Evolutionary conservation across 2,329 filamentous ascomycete genomes (phyloP), one percentile per base, ranked within the genome.

Genomic region (Pseudocercospora pini-densiflorae): DNA sequence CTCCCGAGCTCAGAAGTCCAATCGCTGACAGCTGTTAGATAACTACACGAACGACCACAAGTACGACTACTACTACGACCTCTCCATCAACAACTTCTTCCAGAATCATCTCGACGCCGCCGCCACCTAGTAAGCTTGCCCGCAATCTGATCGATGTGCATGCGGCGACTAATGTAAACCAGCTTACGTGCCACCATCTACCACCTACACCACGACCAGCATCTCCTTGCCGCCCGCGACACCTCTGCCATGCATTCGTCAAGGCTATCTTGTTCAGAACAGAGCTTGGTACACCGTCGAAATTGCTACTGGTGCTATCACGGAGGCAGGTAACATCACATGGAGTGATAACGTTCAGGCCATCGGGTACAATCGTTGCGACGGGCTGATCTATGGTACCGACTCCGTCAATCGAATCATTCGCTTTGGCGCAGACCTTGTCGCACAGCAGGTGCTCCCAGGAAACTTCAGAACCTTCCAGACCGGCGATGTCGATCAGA

Each of bases 291-390:
- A 43, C 31, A 49, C 24, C 5, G 51, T 61, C 24, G 59, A 58
- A 6, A 31, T 65, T 8, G 14, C 49, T 24, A 62, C 49, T 33
- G 58, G 59, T 5, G n/a, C 8, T 23, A 24, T 24, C 16, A 33
- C 24, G 5, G 5, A 8, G 7, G 33, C 40, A 21, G 63, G 63
- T 58, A 65, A 36, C 8, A 57, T 65, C 49, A 8, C 33, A 3
- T 33, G 49, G n/a, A n/a, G 36, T 29, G 12, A 29, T 8, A 53
- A 53, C 19, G 19, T 51, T n/a, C 51, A 65, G 16, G 63, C 63
- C 21, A 65, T 65, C 24, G 63, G 63, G 9, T 65, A 53, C 59
- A 65, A 65, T 19, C 23, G 29, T 10, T 58, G 27, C 33, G 63
- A 65, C n/a, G 40, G 53, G 7, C 43, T 45, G 36, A 53, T 65